A percentile compares a stretch with the other conserved stretches of the same genome.
phyloP scores from a whole-genome alignment of 2,329 filamentous ascomycete genomes.

The Trichophaea hybrida region DNA sequence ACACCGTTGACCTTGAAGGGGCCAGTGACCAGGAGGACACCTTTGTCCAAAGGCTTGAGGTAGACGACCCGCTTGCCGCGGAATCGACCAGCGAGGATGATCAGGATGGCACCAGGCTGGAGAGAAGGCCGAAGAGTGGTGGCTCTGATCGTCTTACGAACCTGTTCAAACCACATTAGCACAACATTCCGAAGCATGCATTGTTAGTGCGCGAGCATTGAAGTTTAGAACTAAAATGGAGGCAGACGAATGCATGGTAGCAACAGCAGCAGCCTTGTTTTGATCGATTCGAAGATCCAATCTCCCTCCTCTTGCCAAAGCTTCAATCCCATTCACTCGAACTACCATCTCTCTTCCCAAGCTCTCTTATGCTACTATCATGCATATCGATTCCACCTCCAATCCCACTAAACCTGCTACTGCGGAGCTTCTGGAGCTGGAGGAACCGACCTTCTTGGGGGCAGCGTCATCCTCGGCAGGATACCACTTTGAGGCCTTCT shows the following conservation, averaged over 20 bases:
- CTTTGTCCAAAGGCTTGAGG: constrained; percentile 93
- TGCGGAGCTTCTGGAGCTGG: background rate
- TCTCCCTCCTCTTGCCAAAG: constrained; percentile 3
- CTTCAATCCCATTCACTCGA: background rate
- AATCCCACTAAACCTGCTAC: background rate
- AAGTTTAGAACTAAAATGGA: background rate
- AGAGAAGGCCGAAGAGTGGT: constrained; percentile 79
- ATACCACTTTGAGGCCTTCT: constrained; percentile 99
- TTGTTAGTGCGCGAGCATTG: background rate
- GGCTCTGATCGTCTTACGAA: constrained; percentile 84
- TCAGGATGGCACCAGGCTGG: constrained; percentile 88
- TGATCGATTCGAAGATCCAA: background rate
- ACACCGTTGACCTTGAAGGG: constrained; percentile 99
- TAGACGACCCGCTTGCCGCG: constrained; percentile 99
- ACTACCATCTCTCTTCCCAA: background rate
- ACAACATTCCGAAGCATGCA: background rate
- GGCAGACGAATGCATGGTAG: constrained; percentile 26
- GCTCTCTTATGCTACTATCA: background rate
- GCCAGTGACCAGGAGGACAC: constrained; percentile 95
- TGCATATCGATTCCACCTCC: background rate
- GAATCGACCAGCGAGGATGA: constrained; percentile 98
- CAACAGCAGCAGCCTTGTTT: background rate
- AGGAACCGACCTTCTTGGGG: constrained; percentile 79
- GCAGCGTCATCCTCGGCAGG: constrained; percentile 79
- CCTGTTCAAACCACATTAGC: constrained; percentile 39